These are phyloP conservation scores for Botrytis pseudocinerea DNA, from an alignment of 2,329 filamentous ascomycete genomes.

Conservation along the genomic window DNA sequence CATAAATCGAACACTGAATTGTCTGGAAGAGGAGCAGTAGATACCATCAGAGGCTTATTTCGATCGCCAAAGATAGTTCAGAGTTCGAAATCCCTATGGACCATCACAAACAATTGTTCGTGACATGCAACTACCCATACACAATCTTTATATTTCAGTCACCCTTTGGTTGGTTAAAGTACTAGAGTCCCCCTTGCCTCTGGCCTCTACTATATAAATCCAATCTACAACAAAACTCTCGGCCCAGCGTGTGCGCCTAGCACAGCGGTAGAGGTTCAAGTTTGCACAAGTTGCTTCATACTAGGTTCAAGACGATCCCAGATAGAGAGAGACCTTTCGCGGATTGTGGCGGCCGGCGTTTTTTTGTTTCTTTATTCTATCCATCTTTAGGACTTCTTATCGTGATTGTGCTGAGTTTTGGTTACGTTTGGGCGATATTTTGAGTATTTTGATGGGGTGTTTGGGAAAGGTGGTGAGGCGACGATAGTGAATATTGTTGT, in stretches of 20 bases:
- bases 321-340: slow-evolving; percentile 21
- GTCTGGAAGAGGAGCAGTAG: neutral
- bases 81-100: neutral
- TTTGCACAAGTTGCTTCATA: neutral
- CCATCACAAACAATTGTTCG: neutral
- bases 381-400: neutral
- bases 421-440: neutral
- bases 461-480: neutral
- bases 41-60: too few species aligned
- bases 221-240: neutral
- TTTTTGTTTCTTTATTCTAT: neutral
- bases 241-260: slow-evolving; percentile 11
- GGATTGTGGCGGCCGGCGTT: slow-evolving; percentile 11
- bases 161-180: neutral
- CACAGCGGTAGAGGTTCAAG: slow-evolving; percentile 18
- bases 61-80: neutral
- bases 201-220: neutral
- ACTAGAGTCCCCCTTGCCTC: neutral
- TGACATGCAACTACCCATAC: neutral
- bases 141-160: neutral
- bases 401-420: neutral
- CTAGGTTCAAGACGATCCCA: slow-evolving; percentile 18
- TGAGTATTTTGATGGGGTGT: neutral
- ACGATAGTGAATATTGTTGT: neutral
- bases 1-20: neutral